phyloP scores from a whole-genome alignment of 352 stramenopile genomes.

The Blastocystis sp. region DNA sequence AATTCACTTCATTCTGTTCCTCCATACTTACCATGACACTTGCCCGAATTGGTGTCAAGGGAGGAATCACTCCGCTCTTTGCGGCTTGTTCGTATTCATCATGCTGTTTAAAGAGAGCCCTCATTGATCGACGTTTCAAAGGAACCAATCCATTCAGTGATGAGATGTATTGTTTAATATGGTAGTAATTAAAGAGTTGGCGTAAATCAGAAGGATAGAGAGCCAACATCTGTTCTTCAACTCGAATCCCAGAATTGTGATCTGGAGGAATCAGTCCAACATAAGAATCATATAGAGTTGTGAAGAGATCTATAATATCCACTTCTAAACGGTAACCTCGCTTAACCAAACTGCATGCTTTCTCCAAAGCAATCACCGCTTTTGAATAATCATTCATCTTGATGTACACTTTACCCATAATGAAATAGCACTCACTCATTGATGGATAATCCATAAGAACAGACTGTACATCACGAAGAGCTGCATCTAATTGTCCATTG shows the following conservation, averaged over 20 bases:
- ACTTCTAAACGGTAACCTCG: constrained; percentile 45
- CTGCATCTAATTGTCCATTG: background rate
- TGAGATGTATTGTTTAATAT: constrained; percentile 57
- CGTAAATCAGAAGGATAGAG: constrained; percentile 10
- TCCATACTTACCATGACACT: constrained; percentile 38
- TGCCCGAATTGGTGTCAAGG: constrained; percentile 1
- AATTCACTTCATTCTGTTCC: constrained; percentile 28
- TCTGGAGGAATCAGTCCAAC: constrained; percentile 20
- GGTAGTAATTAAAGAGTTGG: constrained; percentile 55
- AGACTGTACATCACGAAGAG: background rate
- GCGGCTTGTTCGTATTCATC: background rate
- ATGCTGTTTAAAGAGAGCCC: background rate
- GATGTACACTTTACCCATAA: constrained; percentile 27
- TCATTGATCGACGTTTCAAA: background rate
- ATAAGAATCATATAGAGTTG: constrained; percentile 34
- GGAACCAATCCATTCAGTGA: constrained; percentile 22
- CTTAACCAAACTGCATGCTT: constrained; percentile 12
- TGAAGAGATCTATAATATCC: constrained; percentile 39
- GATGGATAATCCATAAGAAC: constrained; percentile 4
- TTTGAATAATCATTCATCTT: background rate
- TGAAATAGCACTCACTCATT: constrained; percentile 48
- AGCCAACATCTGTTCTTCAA: constrained; percentile 16
- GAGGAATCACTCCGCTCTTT: background rate
- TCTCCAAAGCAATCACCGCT: background rate
- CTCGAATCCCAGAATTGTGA: constrained; percentile 24